Base-by-base conservation (phyloP, 2,329 filamentous ascomycete species). In the Neofusicoccum laricinum region DNA sequence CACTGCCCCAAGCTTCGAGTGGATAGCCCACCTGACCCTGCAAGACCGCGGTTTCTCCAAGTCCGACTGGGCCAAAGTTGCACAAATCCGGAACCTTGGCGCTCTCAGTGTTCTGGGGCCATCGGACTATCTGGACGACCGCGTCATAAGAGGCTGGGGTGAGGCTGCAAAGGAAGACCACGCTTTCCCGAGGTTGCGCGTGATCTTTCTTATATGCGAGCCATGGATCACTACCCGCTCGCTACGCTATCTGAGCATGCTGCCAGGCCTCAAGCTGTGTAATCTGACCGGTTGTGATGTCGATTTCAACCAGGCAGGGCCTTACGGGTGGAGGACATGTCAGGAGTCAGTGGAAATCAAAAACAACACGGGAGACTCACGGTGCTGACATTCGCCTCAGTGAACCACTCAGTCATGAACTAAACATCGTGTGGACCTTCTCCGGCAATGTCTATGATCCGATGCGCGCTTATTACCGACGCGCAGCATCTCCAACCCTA, bases 91-190 rank as follows among this genome's bases (percentile, higher is more conserved):
- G 12, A 64, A 64, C 36, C 46, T 64, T 11, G 63, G 43, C 8
- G 48, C 14, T 21, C 53, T 64, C 7, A 12, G 5, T 8, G 15
- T 64, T 10, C 10, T 43, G 14, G 36, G 53, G 11, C 43, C 45
- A 43, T 10, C 17, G 4, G 11, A 17, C 45, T 36, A 10, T 15
- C 10, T 64, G 34, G 53, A 64, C 10, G 63, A 64, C 14, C 53
- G 63, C 14, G 63, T 61, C 1, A n/a, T 64, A 3, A 43, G 41
- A 21, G 51, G 51, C 7, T 64, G 63, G 63, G 21, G 32, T 11
- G 25, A 19, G 8, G 63, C 46, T 1, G 53, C 63, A 19, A 40
- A 50, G 11, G 51, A 59, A 4, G 30, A 51, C 4, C 15, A 45
- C 36, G 53, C 48, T 15, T 61, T 64, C 36, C 36, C 53, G 7